Evolutionary conservation across 768 basidiomycete species (phyloP), one percentile per base, ranked within the genome.

Genomic region (Trametes meyenii): DNA sequence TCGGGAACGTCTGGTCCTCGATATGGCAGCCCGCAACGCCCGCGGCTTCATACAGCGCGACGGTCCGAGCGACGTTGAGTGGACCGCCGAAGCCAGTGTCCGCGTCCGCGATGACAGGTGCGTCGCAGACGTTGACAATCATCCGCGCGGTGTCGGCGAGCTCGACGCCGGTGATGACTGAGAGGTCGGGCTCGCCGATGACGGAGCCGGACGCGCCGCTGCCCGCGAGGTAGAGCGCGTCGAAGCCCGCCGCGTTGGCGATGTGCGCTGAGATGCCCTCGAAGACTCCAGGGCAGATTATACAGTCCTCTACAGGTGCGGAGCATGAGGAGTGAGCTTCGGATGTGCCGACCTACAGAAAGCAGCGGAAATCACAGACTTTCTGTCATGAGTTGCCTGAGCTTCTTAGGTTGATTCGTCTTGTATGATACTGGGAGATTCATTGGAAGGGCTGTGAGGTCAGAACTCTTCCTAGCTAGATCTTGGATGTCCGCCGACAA

Each of bases 1-100:
- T 70, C 40, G 69, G 68, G 62, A 67, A 69, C 44, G 68, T 67
- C 62, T 70, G 69, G 60, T 70, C 69, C 50, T 70, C 69, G 44
- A 70, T 70, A 44, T 70, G 69, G 61, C 66, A 69, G 10, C 67
- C 69, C 39, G 69, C 69, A 45, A 68, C 64, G 42, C 69, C 69
- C 5, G 67, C 69, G 23, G 62, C 46, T 59, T 68, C 69, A 60
- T 68, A 68, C 21, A 70, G 48, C 16, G 67, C 65, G 38, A 70
- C 63, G 7, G 67, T 68, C 11, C 67, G 57, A 57, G 67, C 67
- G 43, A 70, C 62, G 53, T 68, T 70, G 29, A 70, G 58, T 26
- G 67, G 69, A 13, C 67, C 67, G 43, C 69, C 69, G 62, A 68
- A 70, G 16, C 69, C 69, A 12, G 67, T 66, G 64, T 68, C 66